A percentile compares a stretch with the other conserved stretches of the same genome.
These are phyloP conservation scores for Chloris gayana DNA, from an alignment of 176 grass and related monocot species.

Conservation along the genomic window DNA sequence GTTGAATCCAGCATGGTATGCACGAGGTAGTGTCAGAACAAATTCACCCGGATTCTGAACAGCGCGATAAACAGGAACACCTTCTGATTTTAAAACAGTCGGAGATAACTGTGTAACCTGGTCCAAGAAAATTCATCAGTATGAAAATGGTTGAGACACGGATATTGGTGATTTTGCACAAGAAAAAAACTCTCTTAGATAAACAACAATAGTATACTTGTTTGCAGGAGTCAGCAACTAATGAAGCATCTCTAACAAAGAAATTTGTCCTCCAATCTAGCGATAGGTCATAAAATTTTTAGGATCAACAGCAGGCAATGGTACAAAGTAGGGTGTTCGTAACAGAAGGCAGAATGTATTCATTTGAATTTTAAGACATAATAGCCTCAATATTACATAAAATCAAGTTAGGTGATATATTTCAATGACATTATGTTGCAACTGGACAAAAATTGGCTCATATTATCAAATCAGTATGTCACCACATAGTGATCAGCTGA, in stretches of 20 bases:
- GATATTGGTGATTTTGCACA: constrained; percentile 19
- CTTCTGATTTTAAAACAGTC: constrained; percentile 77
- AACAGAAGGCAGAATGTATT: constrained; percentile 4
- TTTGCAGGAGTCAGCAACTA: not conserved
- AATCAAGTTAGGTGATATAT: constrained; percentile 11
- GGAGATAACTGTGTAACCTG: constrained; percentile 97
- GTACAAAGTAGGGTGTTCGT: not conserved
- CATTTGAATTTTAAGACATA: constrained; percentile 15
- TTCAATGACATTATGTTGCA: not conserved
- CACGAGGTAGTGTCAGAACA: constrained; percentile 87
- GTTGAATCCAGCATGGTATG: constrained; percentile 95
- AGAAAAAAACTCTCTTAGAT: constrained; percentile 7
- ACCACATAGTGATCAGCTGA: not conserved
- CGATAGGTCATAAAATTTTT: constrained; percentile 17
- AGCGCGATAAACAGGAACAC: constrained; percentile 77
- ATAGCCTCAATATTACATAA: not conserved
- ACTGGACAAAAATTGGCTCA: not conserved
- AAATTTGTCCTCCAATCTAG: not conserved
- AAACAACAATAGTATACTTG: not conserved
- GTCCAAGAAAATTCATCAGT: constrained; percentile 25
- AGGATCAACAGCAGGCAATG: constrained; percentile 26
- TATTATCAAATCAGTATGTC: constrained; percentile 16
- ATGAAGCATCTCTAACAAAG: not conserved
- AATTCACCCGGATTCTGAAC: constrained; percentile 83
- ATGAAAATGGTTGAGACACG: constrained; percentile 18